Evolutionary conservation across 2,329 filamentous ascomycete species (phyloP), one percentile per base, ranked within the genome.

Genomic region (Claviceps lovelessii): DNA sequence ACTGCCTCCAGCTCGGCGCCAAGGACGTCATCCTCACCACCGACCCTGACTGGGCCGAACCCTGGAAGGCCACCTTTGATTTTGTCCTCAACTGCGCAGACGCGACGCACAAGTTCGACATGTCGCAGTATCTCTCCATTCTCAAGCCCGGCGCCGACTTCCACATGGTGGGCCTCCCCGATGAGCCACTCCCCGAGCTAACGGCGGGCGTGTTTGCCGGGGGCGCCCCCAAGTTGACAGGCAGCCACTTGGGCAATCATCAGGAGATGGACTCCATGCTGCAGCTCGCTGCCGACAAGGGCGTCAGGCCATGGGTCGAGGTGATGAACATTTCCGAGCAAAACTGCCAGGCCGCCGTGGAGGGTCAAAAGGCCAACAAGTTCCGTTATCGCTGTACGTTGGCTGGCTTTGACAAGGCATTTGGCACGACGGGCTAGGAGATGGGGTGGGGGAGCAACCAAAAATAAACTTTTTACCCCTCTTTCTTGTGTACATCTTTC

Each of bases 351-450:
- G 76, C 88, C 71, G 86, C 81, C 0, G 78, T 88, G 19, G 76
- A 83, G 66, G 76, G 83, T 59, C 78, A 90, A 52, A 80, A 85
- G 64, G 80, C 80, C 59, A 85, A 85, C 61, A 79, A 87, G 65
- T 83, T 90, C 15, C 76, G 77, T 39, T 91, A 88, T 66, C 76
- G 87, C 45, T 84, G 88, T 62, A 87, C 85, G 0, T 67, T 90
- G 62, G 81, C 79, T 13, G 79, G 79, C 10, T 87, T 78, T 61
- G 80, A 87, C 61, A 81, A 85, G 72, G 79, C 73, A 0, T 88
- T 87, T 57, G 39, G 46, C 10, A 49, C 19, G 28, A 35, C 54
- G 2, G 23, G 23, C 2, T 23, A 23, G 23, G 23, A 23, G 23
- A 23, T 23, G 23, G 23, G 23, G 23, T 23, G 23, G 23, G 3